Evolutionary conservation across 2,329 filamentous ascomycete genomes (phyloP).

Genomic region (Penicillium janthinellum): DNA sequence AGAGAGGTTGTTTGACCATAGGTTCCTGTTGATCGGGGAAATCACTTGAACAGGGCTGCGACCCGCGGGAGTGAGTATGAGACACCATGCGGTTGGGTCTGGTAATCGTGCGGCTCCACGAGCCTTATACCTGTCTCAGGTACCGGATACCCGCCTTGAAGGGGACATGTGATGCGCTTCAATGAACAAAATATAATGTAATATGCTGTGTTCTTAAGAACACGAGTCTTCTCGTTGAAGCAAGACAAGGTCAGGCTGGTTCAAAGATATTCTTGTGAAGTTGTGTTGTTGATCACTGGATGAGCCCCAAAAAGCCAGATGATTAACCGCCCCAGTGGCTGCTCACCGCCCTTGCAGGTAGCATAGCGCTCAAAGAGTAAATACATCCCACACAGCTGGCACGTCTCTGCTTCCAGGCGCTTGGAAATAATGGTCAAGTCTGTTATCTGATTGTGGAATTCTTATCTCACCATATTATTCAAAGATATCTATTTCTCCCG

Average conservation of each 20-base stretch:
- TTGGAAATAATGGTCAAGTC: too few relatives aligned
- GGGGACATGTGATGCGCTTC: not conserved
- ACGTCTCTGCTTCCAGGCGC: too few relatives aligned
- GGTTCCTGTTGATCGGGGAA: not conserved
- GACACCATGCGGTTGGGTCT: not conserved
- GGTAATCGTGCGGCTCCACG: not conserved
- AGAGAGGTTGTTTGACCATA: not conserved
- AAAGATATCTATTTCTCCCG: too few relatives aligned
- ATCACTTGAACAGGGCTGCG: not conserved
- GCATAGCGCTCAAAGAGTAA: not conserved
- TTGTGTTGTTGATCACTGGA: not conserved
- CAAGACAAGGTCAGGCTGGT: not conserved
- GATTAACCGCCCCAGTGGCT: constrained; percentile 13
- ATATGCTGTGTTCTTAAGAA: too few relatives aligned
- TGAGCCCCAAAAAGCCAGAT: not conserved
- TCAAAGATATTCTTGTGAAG: not conserved
- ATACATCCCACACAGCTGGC: not conserved
- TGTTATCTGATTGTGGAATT: too few relatives aligned
- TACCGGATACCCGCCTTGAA: not conserved
- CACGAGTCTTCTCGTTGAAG: not conserved
- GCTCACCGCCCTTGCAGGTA: constrained; percentile 17
- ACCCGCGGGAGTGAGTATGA: not conserved
- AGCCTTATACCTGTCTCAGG: constrained; percentile 1
- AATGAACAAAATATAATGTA: not conserved
- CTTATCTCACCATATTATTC: too few relatives aligned